These are phyloP conservation scores for Capsicum baccatum DNA, from an alignment of 257 asterid genomes.

Conservation along the genomic window DNA sequence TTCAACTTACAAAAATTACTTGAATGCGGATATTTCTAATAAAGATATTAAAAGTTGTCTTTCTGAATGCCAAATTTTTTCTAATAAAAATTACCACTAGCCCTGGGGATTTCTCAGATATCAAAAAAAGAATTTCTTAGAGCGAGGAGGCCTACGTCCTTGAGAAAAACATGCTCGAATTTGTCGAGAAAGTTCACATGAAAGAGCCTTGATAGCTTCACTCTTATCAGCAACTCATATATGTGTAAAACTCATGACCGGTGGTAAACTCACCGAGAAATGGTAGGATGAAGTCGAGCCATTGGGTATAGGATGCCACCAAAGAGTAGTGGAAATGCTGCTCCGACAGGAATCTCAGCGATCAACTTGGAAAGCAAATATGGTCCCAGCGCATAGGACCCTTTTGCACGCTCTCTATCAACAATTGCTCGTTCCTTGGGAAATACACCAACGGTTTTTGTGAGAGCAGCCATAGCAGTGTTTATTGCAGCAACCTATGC, in stretches of 20 bases:
- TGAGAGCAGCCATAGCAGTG: conserved; percentile 99
- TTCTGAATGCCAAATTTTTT: background rate
- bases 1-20: background rate
- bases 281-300: conserved; percentile 86
- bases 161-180: background rate
- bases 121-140: background rate
- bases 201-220: background rate
- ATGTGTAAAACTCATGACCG: background rate
- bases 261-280: conserved; percentile 69
- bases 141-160: background rate
- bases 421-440: conserved; percentile 98
- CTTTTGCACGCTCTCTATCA: conserved; percentile 92
- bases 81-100: background rate
- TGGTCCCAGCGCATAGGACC: conserved; percentile 85
- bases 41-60: background rate
- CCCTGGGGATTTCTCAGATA: background rate
- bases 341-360: conserved; percentile 96
- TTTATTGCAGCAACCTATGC: conserved; percentile 95
- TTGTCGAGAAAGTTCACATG: background rate
- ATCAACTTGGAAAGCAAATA: conserved; percentile 89
- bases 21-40: background rate
- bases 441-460: conserved; percentile 95
- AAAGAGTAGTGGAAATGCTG: conserved; percentile 92
- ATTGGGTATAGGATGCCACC: conserved; percentile 93
- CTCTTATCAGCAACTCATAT: background rate